Conservation (phyloP, 352 stramenopile species). For the Blastocystis sp. region DNA sequence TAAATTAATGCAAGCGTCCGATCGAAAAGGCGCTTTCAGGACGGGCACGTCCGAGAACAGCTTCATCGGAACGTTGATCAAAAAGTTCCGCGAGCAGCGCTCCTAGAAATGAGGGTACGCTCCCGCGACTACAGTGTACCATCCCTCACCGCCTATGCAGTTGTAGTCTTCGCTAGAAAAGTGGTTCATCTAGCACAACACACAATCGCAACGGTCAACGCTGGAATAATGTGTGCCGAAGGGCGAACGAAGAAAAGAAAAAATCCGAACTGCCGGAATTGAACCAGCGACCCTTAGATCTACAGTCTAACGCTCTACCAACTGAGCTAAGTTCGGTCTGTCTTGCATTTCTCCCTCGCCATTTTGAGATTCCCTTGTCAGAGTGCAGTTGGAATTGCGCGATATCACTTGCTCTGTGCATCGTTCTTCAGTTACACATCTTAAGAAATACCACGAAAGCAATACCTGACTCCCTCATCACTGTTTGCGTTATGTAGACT, state of each 20-base stretch:
- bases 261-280: constrained; percentile 67
- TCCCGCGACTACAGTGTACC: constrained; percentile 13
- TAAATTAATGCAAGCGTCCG: constrained; percentile 24
- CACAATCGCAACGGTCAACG: too few species aligned
- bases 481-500: background rate
- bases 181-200: too few species aligned
- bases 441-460: too few species aligned
- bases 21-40: constrained; percentile 23
- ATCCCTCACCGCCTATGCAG: constrained; percentile 63
- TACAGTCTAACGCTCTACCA: background rate
- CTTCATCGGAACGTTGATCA: constrained; percentile 2
- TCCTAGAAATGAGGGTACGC: background rate
- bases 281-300: background rate
- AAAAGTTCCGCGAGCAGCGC: constrained; percentile 67
- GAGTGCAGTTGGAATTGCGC: too few species aligned
- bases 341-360: background rate
- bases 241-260: constrained; percentile 14
- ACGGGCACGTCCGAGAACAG: constrained; percentile 50
- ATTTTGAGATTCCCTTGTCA: background rate
- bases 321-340: background rate
- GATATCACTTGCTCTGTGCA: too few species aligned
- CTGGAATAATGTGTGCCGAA: too few species aligned
- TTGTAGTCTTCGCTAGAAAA: background rate
- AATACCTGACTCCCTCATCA: background rate
- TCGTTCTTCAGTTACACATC: too few species aligned